Conservation (phyloP, 352 stramenopile genomes). For the Pythium rishiriense region DNA sequence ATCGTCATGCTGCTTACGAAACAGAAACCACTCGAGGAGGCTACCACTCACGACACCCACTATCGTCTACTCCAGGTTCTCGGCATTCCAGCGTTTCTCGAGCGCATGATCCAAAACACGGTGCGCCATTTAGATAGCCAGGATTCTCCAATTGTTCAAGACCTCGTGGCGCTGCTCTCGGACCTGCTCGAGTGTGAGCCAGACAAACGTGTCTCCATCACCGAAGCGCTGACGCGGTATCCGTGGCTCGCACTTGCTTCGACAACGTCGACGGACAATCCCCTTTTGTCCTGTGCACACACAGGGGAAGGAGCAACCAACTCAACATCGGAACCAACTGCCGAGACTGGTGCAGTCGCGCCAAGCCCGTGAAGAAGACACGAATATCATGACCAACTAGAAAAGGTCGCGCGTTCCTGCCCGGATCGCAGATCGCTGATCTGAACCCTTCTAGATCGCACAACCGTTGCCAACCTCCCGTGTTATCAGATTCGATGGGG, state of each 20-base stretch:
- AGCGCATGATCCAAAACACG: slow-evolving; percentile 12
- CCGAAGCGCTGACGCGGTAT: slow-evolving; percentile 9
- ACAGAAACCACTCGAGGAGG: slow-evolving; percentile 15
- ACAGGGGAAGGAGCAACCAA: too few species aligned
- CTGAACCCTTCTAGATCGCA: not conserved
- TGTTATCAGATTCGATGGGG: not conserved
- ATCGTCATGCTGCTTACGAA: slow-evolving; percentile 29
- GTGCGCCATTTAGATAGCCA: not conserved
- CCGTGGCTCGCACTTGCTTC: slow-evolving; percentile 12
- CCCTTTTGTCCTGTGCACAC: too few species aligned
- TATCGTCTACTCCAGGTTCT: slow-evolving; percentile 25
- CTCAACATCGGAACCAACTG: too few species aligned
- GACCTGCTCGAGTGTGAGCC: slow-evolving; percentile 22
- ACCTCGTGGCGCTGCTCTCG: slow-evolving; percentile 16
- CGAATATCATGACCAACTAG: too few species aligned
- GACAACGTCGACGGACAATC: not conserved
- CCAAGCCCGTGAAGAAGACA: too few species aligned
- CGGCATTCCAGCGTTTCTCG: slow-evolving; percentile 20
- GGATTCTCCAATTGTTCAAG: slow-evolving; percentile 5
- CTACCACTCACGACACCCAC: slow-evolving; percentile 15
- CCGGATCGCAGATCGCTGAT: too few species aligned
- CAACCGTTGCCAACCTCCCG: not conserved
- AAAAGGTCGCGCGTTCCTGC: too few species aligned
- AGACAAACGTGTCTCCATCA: slow-evolving; percentile 9
- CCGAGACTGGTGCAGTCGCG: too few species aligned